These are phyloP conservation scores for Acanthamoeba culbertsoni DNA, from an alignment of 208 protist genomes.

Conservation along the genomic window DNA sequence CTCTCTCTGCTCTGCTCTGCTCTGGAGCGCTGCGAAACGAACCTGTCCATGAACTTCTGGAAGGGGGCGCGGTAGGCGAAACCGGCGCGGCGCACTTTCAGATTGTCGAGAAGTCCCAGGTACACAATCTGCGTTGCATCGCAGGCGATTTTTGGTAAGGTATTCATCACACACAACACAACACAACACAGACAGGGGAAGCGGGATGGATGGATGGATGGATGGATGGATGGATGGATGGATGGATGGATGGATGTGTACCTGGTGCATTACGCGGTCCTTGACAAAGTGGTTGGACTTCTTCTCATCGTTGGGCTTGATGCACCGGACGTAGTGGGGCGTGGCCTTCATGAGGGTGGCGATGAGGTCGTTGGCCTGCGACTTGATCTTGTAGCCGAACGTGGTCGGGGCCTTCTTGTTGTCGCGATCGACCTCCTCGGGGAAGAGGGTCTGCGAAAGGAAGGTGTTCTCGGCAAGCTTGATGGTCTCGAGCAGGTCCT, in stretches of 20 bases:
- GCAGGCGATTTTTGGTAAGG: neutral
- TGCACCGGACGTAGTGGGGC: conserved; percentile 95
- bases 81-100: conserved; percentile 91
- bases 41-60: conserved; percentile 88
- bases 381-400: conserved; percentile 92
- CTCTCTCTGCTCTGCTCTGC: too few species aligned
- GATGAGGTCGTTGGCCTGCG: conserved; percentile 85
- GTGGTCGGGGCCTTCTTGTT: conserved; percentile 84
- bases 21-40: conserved; percentile 48
- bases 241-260: too few species aligned
- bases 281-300: conserved; percentile 86
- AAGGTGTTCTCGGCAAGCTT: conserved; percentile 62
- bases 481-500: conserved; percentile 76
- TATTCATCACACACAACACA: too few species aligned
- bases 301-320: conserved; percentile 93
- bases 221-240: too few species aligned
- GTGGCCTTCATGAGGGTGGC: conserved; percentile 89
- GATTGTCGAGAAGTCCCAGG: conserved; percentile 92
- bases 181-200: too few species aligned
- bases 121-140: conserved; percentile 90
- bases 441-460: conserved; percentile 52
- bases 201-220: too few species aligned
- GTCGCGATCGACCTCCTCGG: conserved; percentile 48
- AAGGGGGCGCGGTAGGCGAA: conserved; percentile 92
- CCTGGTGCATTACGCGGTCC: conserved; percentile 91